Conservation (phyloP, 202 grass and related monocot genomes). For the Carex arenaria region DNA sequence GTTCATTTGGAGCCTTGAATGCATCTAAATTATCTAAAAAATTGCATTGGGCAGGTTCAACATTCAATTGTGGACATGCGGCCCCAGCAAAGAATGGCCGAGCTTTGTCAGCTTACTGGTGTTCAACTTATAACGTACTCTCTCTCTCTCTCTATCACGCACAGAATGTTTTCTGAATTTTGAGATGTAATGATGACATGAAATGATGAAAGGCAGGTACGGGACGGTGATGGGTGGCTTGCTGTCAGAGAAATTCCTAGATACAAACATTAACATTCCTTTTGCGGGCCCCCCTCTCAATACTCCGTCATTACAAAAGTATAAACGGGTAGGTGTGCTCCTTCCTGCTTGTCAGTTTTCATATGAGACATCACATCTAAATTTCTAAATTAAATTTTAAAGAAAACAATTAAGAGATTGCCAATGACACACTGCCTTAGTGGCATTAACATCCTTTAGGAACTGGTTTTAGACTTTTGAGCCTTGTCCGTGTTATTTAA, state of each 20-base stretch:
- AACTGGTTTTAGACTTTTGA: neutral
- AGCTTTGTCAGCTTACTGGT: conserved; percentile 82
- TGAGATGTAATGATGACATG: neutral
- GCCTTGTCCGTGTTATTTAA: neutral
- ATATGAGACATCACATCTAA: neutral
- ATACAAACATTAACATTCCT: conserved; percentile 81
- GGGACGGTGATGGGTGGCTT: conserved; percentile 97
- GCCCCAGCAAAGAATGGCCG: conserved; percentile 81
- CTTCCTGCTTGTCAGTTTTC: neutral
- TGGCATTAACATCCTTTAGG: neutral
- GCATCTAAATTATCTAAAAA: conserved; percentile 5
- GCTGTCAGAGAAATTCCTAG: conserved; percentile 91
- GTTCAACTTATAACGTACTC: conserved; percentile 88
- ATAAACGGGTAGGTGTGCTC: conserved; percentile 64
- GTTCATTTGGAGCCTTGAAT: neutral
- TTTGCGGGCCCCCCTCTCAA: conserved; percentile 91
- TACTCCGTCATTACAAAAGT: conserved; percentile 90
- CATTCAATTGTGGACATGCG: conserved; percentile 95
- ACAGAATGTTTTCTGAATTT: neutral
- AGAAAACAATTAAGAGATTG: neutral
- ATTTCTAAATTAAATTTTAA: neutral
- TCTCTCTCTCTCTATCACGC: conserved; percentile 12
- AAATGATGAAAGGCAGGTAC: conserved; percentile 53
- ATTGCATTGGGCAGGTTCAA: conserved; percentile 62
- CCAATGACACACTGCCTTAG: neutral